Percentiles rank a stretch among this genome's conserved stretches.
These are phyloP conservation scores for Cyberlindnera subsufficiens DNA, from an alignment of 805 yeast species.

Conservation along the genomic window DNA sequence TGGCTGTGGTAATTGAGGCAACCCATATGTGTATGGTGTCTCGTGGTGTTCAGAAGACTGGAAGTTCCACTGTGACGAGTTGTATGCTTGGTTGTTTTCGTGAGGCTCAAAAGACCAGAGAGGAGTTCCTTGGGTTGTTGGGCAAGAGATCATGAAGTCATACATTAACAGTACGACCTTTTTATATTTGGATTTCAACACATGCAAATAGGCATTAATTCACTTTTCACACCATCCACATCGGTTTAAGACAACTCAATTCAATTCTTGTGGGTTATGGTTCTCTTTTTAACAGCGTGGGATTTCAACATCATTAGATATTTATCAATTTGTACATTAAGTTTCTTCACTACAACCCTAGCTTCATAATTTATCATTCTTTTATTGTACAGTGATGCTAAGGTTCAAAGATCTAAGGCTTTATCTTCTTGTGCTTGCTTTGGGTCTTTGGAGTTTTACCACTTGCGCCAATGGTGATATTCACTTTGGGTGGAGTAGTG, in stretches of 20 bases:
- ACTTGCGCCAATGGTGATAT: constrained; percentile 92
- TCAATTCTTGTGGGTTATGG: constrained; percentile 1
- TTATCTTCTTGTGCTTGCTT: constrained; percentile 14
- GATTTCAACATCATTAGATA: constrained; percentile 2
- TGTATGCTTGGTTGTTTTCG: constrained; percentile 97
- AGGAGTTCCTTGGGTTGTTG: constrained; percentile 82
- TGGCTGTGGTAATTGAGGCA: constrained; percentile 97
- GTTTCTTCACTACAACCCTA: no score
- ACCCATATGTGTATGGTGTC: constrained; percentile 99
- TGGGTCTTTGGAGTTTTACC: constrained; percentile 46
- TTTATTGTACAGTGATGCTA: background rate
- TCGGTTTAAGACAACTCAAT: background rate
- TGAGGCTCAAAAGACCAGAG: constrained; percentile 90
- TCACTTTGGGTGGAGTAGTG: constrained; percentile 93
- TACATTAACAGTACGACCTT: no score
- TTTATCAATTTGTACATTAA: no score
- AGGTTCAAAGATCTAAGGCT: constrained; percentile 2
- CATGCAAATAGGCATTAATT: background rate
- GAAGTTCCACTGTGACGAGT: constrained; percentile 88
- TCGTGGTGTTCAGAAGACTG: constrained; percentile 94
- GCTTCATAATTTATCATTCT: no score
- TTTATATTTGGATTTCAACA: constrained; percentile 1
- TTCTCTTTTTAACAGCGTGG: background rate
- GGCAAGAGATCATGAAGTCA: constrained; percentile 41
- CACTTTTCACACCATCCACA: no score